Evolutionary conservation across 257 asterid genomes (phyloP).

Genomic region (Jacaranda copaia): DNA sequence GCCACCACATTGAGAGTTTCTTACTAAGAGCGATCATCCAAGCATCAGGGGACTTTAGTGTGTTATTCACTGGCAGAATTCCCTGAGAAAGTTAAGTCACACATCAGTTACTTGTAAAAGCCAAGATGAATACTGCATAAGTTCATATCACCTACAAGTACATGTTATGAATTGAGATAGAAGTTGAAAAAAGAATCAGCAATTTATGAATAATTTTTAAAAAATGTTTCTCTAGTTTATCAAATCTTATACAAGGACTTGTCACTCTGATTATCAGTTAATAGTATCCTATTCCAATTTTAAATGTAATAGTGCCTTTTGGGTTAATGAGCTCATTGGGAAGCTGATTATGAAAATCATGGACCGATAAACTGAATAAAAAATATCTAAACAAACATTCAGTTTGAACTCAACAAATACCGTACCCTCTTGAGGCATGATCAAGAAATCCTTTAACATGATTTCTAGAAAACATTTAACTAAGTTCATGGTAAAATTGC

Average conservation of each 20-base stretch:
- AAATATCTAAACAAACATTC: constrained; percentile 4
- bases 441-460: neutral
- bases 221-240: neutral
- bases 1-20: constrained; percentile 82
- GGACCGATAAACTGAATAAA: neutral
- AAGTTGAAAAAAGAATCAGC: neutral
- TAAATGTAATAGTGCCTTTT: neutral
- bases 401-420: neutral
- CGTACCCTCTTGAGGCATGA: neutral
- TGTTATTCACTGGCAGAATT: constrained; percentile 53
- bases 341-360: neutral
- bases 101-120: constrained; percentile 27
- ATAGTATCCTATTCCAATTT: constrained; percentile 7
- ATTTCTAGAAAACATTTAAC: neutral
- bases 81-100: constrained; percentile 57
- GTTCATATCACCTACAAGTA: neutral
- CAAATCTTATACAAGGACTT: constrained; percentile 4
- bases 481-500: neutral
- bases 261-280: neutral
- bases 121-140: neutral
- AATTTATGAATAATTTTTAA: neutral
- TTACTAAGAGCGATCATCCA: constrained; percentile 72
- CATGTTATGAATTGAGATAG: constrained; percentile 11
- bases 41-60: constrained; percentile 54
- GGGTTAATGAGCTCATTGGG: neutral